Evolutionary conservation across 495 filamentous ascomycete species (phyloP).

Genomic region (Penicillium steckii): DNA sequence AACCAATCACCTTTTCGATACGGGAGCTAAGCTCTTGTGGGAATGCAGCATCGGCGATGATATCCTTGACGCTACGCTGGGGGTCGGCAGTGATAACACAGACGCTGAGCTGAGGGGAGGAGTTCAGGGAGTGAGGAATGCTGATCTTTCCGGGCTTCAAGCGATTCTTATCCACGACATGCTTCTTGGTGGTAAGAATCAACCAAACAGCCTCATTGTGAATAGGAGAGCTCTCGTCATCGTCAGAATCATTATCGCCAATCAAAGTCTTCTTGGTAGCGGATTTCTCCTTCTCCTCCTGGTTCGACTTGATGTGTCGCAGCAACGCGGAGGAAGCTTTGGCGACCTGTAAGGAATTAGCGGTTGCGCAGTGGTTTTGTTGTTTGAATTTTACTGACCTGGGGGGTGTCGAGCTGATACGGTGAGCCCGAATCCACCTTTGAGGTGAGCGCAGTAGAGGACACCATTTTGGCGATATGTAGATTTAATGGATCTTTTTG

Average conservation of each 20-base stretch:
- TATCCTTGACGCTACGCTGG: constrained; percentile 86
- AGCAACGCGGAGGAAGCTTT: constrained; percentile 82
- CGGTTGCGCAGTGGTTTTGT: constrained; percentile 10
- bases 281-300: constrained; percentile 52
- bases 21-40: constrained; percentile 66
- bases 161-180: constrained; percentile 69
- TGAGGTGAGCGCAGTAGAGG: constrained; percentile 49
- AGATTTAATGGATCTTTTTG: constrained; percentile 35
- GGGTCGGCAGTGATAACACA: constrained; percentile 86
- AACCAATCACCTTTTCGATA: constrained; percentile 78
- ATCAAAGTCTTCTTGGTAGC: constrained; percentile 74
- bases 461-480: constrained; percentile 38
- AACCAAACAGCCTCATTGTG: constrained; percentile 77
- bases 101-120: constrained; percentile 59
- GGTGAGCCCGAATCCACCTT: constrained; percentile 55
- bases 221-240: constrained; percentile 34
- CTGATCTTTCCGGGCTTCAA: constrained; percentile 74
- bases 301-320: constrained; percentile 70
- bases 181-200: constrained; percentile 84
- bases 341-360: constrained; percentile 51
- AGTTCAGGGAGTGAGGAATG: constrained; percentile 69
- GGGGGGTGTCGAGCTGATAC: constrained; percentile 63
- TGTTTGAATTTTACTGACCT: constrained; percentile 42
- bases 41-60: constrained; percentile 71
- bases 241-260: constrained; percentile 54